Evolutionary conservation across 2,329 filamentous ascomycete species (phyloP).

Genomic region (Pseudogymnoascus sp.): DNA sequence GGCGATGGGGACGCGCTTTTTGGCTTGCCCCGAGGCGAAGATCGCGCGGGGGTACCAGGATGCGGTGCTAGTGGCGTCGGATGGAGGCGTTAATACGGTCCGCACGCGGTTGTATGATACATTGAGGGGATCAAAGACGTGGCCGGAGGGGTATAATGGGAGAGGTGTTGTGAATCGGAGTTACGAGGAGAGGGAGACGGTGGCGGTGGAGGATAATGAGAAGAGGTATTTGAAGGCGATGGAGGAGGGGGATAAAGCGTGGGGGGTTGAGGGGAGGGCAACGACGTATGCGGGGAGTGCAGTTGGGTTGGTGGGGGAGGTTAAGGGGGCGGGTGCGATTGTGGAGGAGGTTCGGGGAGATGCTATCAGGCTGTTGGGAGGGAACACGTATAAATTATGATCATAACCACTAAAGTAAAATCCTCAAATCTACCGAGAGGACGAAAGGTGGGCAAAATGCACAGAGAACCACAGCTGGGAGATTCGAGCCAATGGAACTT

Average conservation of each 20-base stretch:
- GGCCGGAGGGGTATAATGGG: conserved; percentile 51
- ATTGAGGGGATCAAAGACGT: conserved; percentile 47
- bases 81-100: conserved; percentile 45
- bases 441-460: not conserved
- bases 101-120: conserved; percentile 45
- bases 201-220: conserved; percentile 35
- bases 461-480: not conserved
- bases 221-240: conserved; percentile 38
- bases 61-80: conserved; percentile 38
- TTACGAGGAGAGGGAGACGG: conserved; percentile 33
- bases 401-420: not conserved
- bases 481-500: not conserved
- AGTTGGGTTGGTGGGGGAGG: conserved; percentile 48
- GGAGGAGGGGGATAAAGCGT: conserved; percentile 42
- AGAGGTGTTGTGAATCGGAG: conserved; percentile 51
- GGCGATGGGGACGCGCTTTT: conserved; percentile 44
- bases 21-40: conserved; percentile 39
- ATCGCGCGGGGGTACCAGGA: conserved; percentile 40
- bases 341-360: conserved; percentile 34
- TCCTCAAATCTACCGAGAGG: not conserved
- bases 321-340: conserved; percentile 45
- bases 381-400: not conserved
- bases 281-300: conserved; percentile 57
- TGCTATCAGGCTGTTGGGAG: not conserved
- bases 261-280: conserved; percentile 47